Base-by-base conservation (phyloP, 169 alveolate genomes). In the Plasmodium falciparum region DNA sequence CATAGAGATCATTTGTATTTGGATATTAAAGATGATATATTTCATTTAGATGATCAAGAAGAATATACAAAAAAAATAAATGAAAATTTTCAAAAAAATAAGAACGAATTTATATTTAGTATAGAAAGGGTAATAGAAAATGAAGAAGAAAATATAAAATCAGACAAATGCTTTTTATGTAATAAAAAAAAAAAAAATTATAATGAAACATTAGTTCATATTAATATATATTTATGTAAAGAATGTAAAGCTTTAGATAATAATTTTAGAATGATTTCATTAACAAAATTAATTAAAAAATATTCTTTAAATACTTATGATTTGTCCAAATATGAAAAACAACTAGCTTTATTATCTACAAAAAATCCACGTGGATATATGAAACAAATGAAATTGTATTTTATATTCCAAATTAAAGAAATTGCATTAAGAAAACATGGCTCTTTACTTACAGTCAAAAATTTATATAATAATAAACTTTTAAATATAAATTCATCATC, bases 371-470 rank as follows among this genome's bases (percentile, higher is more conserved):
- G 91, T 26, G 91, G 91, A 3, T 83, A 83, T 56, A 43, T 75
- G 26, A 83, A 83, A 9, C 73, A 83, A 47, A 83, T 83, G 91
- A 83, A 83, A 8, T 47, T 83, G 0, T 83, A 69, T 33, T 83
- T 83, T 69, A 20, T 83, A 20, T 83, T 83, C 58, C 91, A 83
- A 83, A 83, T 83, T 7, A 83, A 83, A 69, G 91, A 83, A 83
- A 62, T 83, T 39, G 91, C 91, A 7, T 67, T 83, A 67, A 17
- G 91, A 33, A 83, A 83, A 69, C 73, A 83, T 69, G 91, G 91
- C 8, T 83, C 91, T 9, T 7, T 83, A 62, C 50, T 26, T 13
- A 56, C 39, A 6, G 83, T 70, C 22, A 66, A 83, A 69, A 20
- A 11, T 20, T 54, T 83, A 73, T 83, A 83, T 45, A 22, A 47